Percentiles rank a stretch among this genome's conserved stretches.
These are phyloP conservation scores for Choiromyces venosus DNA, from an alignment of 495 filamentous ascomycete genomes.

Conservation along the genomic window DNA sequence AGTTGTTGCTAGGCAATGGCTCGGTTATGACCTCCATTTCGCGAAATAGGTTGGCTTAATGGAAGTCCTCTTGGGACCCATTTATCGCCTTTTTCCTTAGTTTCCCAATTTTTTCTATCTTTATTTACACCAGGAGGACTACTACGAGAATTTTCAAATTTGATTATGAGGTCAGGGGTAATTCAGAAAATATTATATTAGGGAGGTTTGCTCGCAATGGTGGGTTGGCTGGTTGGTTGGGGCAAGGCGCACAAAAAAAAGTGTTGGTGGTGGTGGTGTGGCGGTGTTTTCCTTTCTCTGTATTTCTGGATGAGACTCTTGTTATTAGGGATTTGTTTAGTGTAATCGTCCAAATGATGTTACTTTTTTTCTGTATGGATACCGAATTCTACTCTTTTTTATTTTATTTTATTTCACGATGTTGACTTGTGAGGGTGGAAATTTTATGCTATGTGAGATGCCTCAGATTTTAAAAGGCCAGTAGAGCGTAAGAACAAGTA, in stretches of 20 bases:
- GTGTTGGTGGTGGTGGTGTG: not conserved
- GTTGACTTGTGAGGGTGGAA: not conserved
- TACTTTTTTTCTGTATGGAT: not conserved
- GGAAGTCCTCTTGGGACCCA: not conserved
- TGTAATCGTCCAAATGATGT: not conserved
- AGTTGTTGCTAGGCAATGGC: slow-evolving; percentile 84
- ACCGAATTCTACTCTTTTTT: not conserved
- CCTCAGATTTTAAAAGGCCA: not conserved
- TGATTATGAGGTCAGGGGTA: not conserved
- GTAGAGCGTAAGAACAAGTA: not conserved
- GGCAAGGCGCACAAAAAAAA: not conserved
- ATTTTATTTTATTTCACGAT: not conserved
- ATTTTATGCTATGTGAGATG: not conserved
- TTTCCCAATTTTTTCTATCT: not conserved
- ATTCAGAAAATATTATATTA: not conserved
- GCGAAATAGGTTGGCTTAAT: slow-evolving; percentile 63
- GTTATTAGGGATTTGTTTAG: not conserved
- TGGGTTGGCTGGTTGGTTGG: not conserved
- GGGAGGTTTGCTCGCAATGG: not conserved
- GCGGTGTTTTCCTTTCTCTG: not conserved
- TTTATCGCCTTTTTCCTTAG: not conserved
- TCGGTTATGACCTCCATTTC: slow-evolving; percentile 96
- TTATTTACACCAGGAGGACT: not conserved
- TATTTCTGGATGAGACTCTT: not conserved
- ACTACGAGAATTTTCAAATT: not conserved